Conservation (phyloP, 495 filamentous ascomycete genomes). For the Sporormia fimetaria region DNA sequence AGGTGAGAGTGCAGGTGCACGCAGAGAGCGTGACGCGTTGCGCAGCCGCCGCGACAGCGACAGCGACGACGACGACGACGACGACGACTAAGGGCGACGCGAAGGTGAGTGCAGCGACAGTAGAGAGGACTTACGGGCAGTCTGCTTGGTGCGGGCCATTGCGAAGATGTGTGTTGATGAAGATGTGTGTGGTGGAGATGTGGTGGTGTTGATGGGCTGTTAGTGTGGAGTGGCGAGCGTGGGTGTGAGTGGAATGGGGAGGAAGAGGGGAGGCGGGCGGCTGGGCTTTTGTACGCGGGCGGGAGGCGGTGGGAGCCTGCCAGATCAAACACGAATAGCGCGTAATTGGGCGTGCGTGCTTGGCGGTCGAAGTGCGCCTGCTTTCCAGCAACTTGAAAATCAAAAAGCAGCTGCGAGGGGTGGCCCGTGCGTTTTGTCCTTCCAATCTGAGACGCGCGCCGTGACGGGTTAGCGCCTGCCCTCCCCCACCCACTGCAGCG, state of each 20-base stretch:
- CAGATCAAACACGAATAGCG: slow-evolving; percentile 11
- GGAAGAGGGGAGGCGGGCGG: slow-evolving; percentile 30
- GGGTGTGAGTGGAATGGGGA: slow-evolving; percentile 35
- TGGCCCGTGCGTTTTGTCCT: background rate
- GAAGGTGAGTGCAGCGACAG: slow-evolving; percentile 1
- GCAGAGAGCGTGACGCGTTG: slow-evolving; percentile 26
- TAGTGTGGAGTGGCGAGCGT: slow-evolving; percentile 34
- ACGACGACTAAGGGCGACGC: slow-evolving; percentile 14
- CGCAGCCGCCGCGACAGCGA: slow-evolving; percentile 21
- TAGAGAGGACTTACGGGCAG: slow-evolving; percentile 64
- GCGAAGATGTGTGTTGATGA: slow-evolving; percentile 30
- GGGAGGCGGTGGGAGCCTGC: slow-evolving; percentile 10
- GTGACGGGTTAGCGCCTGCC: background rate
- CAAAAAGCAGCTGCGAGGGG: slow-evolving; percentile 3
- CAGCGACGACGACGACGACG: slow-evolving; percentile 18
- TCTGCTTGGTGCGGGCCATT: slow-evolving; percentile 99
- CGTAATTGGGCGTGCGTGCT: slow-evolving; percentile 17
- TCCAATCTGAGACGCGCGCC: background rate
- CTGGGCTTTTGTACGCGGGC: slow-evolving; percentile 24
- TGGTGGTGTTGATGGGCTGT: slow-evolving; percentile 25
- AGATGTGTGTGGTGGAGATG: slow-evolving; percentile 8
- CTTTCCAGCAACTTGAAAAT: slow-evolving; percentile 13
- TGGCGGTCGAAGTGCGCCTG: slow-evolving; percentile 13
- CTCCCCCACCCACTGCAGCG: slow-evolving; percentile 4
- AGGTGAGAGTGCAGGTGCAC: slow-evolving; percentile 30